Base-by-base conservation (phyloP, 352 stramenopile genomes). In the Phytophthora pseudosyringae region DNA sequence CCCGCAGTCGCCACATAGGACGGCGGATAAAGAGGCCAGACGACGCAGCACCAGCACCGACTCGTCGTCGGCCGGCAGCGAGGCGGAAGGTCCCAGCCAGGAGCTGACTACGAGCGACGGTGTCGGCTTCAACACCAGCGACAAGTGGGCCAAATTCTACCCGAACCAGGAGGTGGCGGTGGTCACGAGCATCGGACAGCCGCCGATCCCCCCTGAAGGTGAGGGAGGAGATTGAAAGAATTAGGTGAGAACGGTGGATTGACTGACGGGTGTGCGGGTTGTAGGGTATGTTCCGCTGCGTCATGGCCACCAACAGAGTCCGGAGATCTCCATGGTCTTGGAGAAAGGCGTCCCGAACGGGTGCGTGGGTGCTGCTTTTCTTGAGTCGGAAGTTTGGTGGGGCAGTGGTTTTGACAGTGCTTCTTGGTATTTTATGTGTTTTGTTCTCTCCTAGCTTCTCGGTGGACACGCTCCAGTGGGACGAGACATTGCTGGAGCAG, bases 391-490 rank as follows among this genome's bases (percentile, higher is more conserved):
- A 29, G 12, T 54, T 38, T 33, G 18, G 39, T 29, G 5, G 15
- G n/a, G n/a, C 21, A 26, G 12, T 52, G 45, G 18, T 5, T 62
- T 62, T 33, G 16, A 38, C 25, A 18, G 15, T 41, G 2, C 15
- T 32, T 32, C 29, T 32, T 56, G 8, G 10, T 3, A n/a, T 41
- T 69, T 43, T 66, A 13, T 51, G n/a, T 3, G 21, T 2, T 29
- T 36, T 60, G 18, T 40, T 38, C 31, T 9, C 25, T 31, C 59
- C 21, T 51, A 93, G 84, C 0, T 89, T 91, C 57, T 91, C 81
- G 25, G 60, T 90, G 41, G 84, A 93, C 52, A 93, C 84, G 21
- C 53, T 91, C 53, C 53, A 90, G 44, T 93, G 84, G 84, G 70
- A 69, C 45, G 81, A 91, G 26, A 73, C 82, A 43, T 69, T 88